These are phyloP conservation scores for Cyberlindnera saturnus DNA, from an alignment of 805 yeast species.

Conservation along the genomic window DNA sequence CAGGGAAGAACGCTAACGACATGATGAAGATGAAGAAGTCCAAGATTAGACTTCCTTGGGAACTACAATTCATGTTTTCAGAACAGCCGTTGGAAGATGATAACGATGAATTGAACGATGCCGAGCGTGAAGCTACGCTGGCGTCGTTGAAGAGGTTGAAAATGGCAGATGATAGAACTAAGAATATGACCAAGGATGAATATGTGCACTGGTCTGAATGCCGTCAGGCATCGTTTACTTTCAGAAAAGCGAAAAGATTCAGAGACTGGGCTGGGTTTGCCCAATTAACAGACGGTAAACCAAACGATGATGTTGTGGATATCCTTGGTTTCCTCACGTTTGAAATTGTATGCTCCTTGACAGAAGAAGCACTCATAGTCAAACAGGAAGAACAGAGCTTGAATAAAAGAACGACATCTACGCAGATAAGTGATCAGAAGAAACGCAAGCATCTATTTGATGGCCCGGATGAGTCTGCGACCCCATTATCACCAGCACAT, in stretches of 20 bases:
- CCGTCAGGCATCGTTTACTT: conserved; percentile 94
- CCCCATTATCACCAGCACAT: conserved; percentile 74
- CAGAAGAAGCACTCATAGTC: conserved; percentile 84
- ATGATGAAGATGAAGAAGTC: conserved; percentile 63
- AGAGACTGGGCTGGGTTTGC: conserved; percentile 94
- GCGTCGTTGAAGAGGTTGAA: conserved; percentile 87
- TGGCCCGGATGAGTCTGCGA: conserved; percentile 79
- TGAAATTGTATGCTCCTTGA: conserved; percentile 91
- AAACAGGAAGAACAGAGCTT: conserved; percentile 61
- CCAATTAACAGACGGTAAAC: conserved; percentile 79
- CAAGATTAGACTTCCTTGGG: conserved; percentile 90
- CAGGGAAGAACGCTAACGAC: conserved; percentile 35
- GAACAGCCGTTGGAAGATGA: conserved; percentile 80
- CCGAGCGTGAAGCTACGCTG: conserved; percentile 80
- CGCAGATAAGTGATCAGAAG: conserved; percentile 31
- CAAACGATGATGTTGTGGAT: conserved; percentile 95
- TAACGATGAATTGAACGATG: conserved; percentile 71
- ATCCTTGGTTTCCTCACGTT: conserved; percentile 92
- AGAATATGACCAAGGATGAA: conserved; percentile 91
- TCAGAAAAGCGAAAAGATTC: conserved; percentile 88
- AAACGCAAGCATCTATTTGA: conserved; percentile 65
- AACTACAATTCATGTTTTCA: conserved; percentile 84
- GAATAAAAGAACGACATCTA: conserved; percentile 22
- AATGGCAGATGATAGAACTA: conserved; percentile 90
- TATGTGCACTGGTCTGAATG: conserved; percentile 99